Conservation (phyloP, 2,329 filamentous ascomycete species). For the Sclerotinia subarctica region DNA sequence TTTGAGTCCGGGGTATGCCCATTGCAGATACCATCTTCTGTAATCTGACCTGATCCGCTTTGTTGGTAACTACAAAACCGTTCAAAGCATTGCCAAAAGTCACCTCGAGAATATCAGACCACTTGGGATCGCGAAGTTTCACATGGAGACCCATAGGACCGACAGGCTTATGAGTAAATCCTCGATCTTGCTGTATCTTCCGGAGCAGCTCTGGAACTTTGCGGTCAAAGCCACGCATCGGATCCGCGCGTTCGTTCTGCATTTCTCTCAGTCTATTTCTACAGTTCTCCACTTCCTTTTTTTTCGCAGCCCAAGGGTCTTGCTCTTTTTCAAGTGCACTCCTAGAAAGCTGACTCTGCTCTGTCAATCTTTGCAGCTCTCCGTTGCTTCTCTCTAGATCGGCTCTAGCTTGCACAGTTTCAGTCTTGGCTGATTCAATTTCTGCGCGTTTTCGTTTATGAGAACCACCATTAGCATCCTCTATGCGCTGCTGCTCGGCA, state of each 20-base stretch:
- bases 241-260: slow-evolving; percentile 54
- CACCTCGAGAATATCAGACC: slow-evolving; percentile 79
- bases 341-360: slow-evolving; percentile 38
- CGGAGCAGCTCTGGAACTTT: slow-evolving; percentile 62
- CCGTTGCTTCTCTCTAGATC: slow-evolving; percentile 44
- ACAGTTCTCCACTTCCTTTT: slow-evolving; percentile 51
- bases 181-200: slow-evolving; percentile 64
- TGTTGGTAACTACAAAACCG: slow-evolving; percentile 77
- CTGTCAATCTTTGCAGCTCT: slow-evolving; percentile 40
- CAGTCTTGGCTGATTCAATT: slow-evolving; percentile 55
- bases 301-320: slow-evolving; percentile 44
- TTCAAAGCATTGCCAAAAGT: slow-evolving; percentile 67
- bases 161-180: slow-evolving; percentile 70
- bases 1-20: slow-evolving; percentile 41
- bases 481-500: slow-evolving; percentile 59
- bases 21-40: slow-evolving; percentile 60
- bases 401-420: slow-evolving; percentile 45
- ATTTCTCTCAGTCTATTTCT: slow-evolving; percentile 51
- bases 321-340: slow-evolving; percentile 38
- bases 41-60: slow-evolving; percentile 70
- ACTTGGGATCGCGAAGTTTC: slow-evolving; percentile 72
- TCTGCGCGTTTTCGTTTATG: slow-evolving; percentile 59
- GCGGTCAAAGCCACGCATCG: slow-evolving; percentile 61
- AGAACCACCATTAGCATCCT: slow-evolving; percentile 66
- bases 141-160: slow-evolving; percentile 82